Percentiles rank a stretch among this genome's conserved stretches.
Evolutionary conservation across 441 rosid species (phyloP).

Genomic region (Sinapis alba): DNA sequence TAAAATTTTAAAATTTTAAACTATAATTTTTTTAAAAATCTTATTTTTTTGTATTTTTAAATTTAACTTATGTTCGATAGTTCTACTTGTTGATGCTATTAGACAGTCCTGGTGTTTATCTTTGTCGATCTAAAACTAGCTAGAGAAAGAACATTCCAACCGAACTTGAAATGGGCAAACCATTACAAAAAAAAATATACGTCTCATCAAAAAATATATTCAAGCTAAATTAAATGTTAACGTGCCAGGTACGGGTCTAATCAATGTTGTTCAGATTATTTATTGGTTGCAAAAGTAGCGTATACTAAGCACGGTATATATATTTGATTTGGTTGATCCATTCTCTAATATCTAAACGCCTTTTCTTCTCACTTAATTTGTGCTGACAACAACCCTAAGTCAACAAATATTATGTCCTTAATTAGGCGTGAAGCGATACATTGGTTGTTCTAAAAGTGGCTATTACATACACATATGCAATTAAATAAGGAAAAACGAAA

Average conservation of each 20-base stretch:
- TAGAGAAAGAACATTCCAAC: slow-evolving; percentile 15
- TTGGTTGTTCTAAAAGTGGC: not conserved
- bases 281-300: not conserved
- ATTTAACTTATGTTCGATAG: no score
- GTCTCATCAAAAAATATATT: not conserved
- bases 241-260: no score
- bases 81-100: no score
- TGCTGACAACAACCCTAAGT: not conserved
- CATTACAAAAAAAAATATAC: not conserved
- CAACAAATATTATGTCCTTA: not conserved
- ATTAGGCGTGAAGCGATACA: not conserved
- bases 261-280: not conserved
- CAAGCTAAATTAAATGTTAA: no score
- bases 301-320: not conserved
- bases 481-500: not conserved
- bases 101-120: no score
- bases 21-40: no score
- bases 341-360: not conserved
- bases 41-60: no score
- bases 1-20: no score
- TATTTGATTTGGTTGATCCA: not conserved
- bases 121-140: not conserved
- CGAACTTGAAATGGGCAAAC: not conserved
- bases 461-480: not conserved
- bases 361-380: not conserved